Base-by-base conservation (phyloP, 352 stramenopile species). In the Elongisporangium anandrum region DNA sequence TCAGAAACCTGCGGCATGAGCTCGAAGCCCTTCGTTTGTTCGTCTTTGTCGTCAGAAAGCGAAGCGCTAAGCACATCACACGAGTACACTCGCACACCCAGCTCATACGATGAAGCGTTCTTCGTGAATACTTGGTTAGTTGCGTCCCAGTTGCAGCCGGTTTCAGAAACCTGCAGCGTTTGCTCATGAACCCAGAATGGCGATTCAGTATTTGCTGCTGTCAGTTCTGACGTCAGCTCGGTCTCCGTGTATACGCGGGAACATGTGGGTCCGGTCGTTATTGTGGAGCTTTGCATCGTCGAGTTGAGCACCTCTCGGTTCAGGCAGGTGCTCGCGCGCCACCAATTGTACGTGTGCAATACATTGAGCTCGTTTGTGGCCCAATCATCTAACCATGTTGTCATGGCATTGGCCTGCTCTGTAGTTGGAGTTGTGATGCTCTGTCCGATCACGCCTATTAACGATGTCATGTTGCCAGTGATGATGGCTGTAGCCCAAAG, bases 281-380 rank as follows among this genome's bases (percentile, higher is more conserved):
- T 56, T 8, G 57, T 50, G 7, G 57, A 53, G 13, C 61, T 73
- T 1, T 24, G 19, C 17, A 61, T 26, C 26, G 56, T 61, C 6
- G 58, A 57, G 4, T 57, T 72, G 22, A 81, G 21, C 4, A 62
- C 26, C 12, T 74, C 63, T 7, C 75, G 73, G 22, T 64, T 57
- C 65, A 56, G 81, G 9, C 80, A 88, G 1, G 68, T 73, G 24
- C 71, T 85, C 4, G 47, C 54, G 17, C 64, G 60, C 80, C 80
- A 90, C 80, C 80, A 90, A 47, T 78, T 66, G 12, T 71, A 57
- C n/a, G 87, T 65, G 13, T 56, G 54, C 4, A 88, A 54, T 2
- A 56, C 52, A 47, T 90, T 81, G 12, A 90, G 57, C 0, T 67
- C 51, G 12, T 76, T 81, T 0, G 49, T 54, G 3, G 58, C 57